These are phyloP conservation scores for Harringtonia aguacate DNA, from an alignment of 2,329 filamentous ascomycete genomes.

Conservation along the genomic window DNA sequence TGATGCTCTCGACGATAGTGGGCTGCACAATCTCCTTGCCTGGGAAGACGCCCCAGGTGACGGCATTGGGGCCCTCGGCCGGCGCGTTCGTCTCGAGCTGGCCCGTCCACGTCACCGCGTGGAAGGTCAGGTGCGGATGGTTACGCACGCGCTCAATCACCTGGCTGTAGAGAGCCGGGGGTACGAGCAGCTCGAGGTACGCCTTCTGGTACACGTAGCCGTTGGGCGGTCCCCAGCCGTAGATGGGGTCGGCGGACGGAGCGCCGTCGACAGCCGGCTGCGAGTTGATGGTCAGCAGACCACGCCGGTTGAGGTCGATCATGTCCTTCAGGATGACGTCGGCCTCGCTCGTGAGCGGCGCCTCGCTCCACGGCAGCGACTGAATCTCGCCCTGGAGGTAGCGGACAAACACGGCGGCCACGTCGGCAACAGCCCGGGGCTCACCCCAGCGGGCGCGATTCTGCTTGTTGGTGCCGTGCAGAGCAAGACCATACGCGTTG, in stretches of 20 bases:
- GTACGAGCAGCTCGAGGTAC: constrained; percentile 84
- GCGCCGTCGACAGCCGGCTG: constrained; percentile 89
- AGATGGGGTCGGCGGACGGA: constrained; percentile 74
- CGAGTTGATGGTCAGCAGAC: constrained; percentile 91
- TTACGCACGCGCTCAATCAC: constrained; percentile 68
- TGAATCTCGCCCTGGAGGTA: constrained; percentile 77
- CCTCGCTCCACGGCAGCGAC: constrained; percentile 87
- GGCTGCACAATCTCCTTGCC: constrained; percentile 99
- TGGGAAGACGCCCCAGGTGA: constrained; percentile 98
- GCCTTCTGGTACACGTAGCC: constrained; percentile 98
- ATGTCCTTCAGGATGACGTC: constrained; percentile 67
- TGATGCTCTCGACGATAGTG: constrained; percentile 97
- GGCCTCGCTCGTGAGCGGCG: constrained; percentile 73
- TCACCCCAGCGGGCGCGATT: constrained; percentile 94
- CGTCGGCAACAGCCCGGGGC: constrained; percentile 67
- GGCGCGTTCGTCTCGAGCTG: constrained; percentile 76
- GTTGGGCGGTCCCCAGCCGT: constrained; percentile 90
- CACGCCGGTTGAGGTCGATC: constrained; percentile 72
- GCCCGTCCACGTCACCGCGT: constrained; percentile 78
- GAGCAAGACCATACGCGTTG: constrained; percentile 83
- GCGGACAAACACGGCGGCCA: constrained; percentile 72
- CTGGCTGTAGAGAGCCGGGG: constrained; percentile 67
- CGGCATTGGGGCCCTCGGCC: constrained; percentile 85
- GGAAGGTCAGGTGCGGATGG: constrained; percentile 81
- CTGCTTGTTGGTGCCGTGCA: constrained; percentile 91